Evolutionary conservation across 1,284 basidiomycete genomes (phyloP), one percentile per base, ranked within the genome.

Genomic region (Microbotryum intermedium): DNA sequence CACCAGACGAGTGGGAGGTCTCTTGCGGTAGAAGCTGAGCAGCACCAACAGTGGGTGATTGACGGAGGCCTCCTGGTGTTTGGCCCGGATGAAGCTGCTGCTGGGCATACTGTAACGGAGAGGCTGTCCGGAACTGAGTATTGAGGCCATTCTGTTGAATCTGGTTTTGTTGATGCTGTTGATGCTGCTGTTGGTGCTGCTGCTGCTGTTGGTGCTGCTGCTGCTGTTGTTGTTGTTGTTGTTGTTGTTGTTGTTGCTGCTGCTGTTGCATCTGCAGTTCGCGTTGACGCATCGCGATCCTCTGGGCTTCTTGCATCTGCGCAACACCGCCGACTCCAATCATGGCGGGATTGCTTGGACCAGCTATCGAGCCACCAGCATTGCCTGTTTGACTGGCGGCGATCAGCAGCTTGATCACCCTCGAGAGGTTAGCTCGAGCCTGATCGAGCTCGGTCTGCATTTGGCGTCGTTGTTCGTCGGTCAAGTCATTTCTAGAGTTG

Each of bases 341-440:
- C n/a, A 42, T 23, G 30, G 18, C 8, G 50, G 42, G 8, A 34
- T 48, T 4, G 20, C 49, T 5, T 39, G 28, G 18, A 42, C 26
- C 13, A 25, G 46, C 46, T 53, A 42, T 45, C 48, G 21, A 23
- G 3, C 34, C 34, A 25, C 26, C 3, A 28, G 30, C 4, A n/a
- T 29, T 8, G 50, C 30, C 28, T 44, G 42, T 57, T 50, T 28
- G 47, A 46, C 30, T 59, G 55, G 62, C 62, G 0, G 62, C 60
- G n/a, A 68, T 25, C 13, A 63, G 48, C 47, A 60, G 59, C 48
- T 65, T 65, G 55, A 68, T 43, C 48, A 68, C 66, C 25, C 57
- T 52, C 10, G 54, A 34, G 29, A 68, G 53, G 50, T 66, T 58
- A 9, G 53, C 29, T 20, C 59, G 47, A 10, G 66, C 64, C 21